Percentiles rank a stretch among this genome's conserved stretches.
phyloP scores from a whole-genome alignment of 306 rosid genomes.

The Castanopsis chinensis region DNA sequence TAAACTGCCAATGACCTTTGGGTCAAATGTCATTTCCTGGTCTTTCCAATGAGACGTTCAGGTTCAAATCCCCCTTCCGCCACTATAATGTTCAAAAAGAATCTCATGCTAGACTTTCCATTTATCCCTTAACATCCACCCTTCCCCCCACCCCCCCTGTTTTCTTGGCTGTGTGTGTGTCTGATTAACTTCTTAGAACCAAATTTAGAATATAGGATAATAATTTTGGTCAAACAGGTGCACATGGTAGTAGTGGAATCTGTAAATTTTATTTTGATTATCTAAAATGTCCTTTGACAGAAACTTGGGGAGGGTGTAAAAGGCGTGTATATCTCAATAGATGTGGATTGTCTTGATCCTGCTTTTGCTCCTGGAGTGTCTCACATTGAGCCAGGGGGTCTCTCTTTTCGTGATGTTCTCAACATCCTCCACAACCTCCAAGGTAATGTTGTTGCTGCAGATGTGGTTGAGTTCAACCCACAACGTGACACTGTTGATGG shows the following conservation, averaged over 20 bases:
- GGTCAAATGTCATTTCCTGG: too few species aligned
- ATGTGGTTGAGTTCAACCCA: conserved; percentile 90
- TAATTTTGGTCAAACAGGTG: not conserved
- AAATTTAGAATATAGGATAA: not conserved
- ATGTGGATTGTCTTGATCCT: conserved; percentile 89
- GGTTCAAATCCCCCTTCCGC: too few species aligned
- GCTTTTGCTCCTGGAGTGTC: conserved; percentile 99
- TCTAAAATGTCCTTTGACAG: conserved; percentile 41
- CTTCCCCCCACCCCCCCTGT: not conserved
- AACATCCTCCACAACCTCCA: conserved; percentile 90
- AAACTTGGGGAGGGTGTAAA: conserved; percentile 94
- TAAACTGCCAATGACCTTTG: too few species aligned
- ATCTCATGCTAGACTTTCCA: not conserved
- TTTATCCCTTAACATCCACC: not conserved
- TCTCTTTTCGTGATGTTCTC: conserved; percentile 83
- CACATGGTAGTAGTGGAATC: not conserved
- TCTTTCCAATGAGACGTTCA: too few species aligned
- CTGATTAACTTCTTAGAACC: not conserved
- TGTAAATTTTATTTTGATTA: conserved; percentile 1
- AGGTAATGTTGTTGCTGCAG: conserved; percentile 81
- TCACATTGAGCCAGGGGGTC: conserved; percentile 95
- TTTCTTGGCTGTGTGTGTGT: not conserved
- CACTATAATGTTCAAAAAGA: too few species aligned
- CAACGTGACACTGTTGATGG: conserved; percentile 95
- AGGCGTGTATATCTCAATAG: conserved; percentile 89